These are phyloP conservation scores for Fusarium citri DNA, from an alignment of 2,329 filamentous ascomycete genomes.

Conservation along the genomic window DNA sequence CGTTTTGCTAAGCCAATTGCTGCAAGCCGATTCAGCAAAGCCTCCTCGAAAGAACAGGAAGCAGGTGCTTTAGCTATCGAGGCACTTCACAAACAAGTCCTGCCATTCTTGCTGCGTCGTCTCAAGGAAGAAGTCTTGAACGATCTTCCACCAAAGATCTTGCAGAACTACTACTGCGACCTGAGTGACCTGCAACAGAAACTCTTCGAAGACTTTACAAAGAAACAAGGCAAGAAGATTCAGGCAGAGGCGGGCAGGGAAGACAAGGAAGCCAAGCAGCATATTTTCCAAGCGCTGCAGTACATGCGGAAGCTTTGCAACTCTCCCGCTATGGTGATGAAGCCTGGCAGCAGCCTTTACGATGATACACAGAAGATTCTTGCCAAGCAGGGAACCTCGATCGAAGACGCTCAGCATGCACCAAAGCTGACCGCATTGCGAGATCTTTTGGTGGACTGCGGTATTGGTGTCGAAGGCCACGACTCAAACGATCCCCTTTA, in stretches of 20 bases:
- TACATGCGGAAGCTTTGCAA: constrained; percentile 99
- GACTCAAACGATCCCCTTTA: constrained; percentile 70
- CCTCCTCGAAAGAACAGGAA: constrained; percentile 98
- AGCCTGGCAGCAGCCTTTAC: constrained; percentile 91
- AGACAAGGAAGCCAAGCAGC: constrained; percentile 94
- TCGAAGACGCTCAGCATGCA: constrained; percentile 88
- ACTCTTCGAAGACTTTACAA: constrained; percentile 95
- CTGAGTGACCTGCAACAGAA: constrained; percentile 94
- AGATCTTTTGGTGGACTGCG: constrained; percentile 97
- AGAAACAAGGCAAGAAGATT: constrained; percentile 90
- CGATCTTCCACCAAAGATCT: constrained; percentile 95
- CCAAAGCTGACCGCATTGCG: constrained; percentile 91
- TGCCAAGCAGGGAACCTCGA: constrained; percentile 79
- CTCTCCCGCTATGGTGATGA: constrained; percentile 95
- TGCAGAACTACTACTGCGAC: constrained; percentile 99
- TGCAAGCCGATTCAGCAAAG: constrained; percentile 94
- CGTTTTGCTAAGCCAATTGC: constrained; percentile 95
- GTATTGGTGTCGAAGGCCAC: constrained; percentile 83
- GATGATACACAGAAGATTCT: constrained; percentile 87
- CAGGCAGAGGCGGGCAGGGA: constrained; percentile 83
- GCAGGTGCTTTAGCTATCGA: constrained; percentile 95
- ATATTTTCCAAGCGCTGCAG: constrained; percentile 98
- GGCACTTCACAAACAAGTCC: constrained; percentile 97
- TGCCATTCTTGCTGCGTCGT: constrained; percentile 94
- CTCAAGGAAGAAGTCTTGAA: constrained; percentile 98